Conservation (phyloP, 2,329 filamentous ascomycete genomes). For the Dactylella cylindrospora region DNA sequence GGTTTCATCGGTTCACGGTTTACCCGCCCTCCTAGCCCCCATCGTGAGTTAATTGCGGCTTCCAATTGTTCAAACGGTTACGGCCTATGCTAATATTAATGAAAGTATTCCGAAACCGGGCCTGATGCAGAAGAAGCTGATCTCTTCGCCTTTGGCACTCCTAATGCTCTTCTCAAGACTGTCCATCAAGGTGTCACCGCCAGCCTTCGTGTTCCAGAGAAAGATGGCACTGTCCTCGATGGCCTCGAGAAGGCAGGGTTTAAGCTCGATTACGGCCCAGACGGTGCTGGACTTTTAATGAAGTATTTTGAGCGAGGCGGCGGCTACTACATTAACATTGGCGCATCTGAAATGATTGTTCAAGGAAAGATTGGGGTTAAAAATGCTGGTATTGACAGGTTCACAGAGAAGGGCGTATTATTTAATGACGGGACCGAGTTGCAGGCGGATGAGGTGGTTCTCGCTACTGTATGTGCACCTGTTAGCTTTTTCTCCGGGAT, state of each 20-base stretch:
- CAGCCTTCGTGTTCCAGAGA: conserved; percentile 29
- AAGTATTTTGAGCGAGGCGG: conserved; percentile 69
- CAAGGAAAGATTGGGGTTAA: conserved; percentile 67
- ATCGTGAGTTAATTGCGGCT: conserved; percentile 49
- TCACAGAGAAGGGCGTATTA: conserved; percentile 56
- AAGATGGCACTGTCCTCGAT: conserved; percentile 53
- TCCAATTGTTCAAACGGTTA: background rate
- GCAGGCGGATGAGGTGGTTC: conserved; percentile 64
- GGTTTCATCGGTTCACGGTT: conserved; percentile 60
- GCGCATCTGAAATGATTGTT: conserved; percentile 63
- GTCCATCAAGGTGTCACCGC: conserved; percentile 53
- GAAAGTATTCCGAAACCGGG: conserved; percentile 55
- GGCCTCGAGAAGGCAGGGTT: conserved; percentile 62
- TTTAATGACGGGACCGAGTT: conserved; percentile 61
- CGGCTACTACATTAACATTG: conserved; percentile 71
- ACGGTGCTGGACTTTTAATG: conserved; percentile 61
- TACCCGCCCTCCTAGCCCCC: conserved; percentile 60
- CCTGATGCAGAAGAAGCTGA: conserved; percentile 69
- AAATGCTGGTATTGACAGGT: conserved; percentile 59
- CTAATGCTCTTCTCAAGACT: conserved; percentile 63
- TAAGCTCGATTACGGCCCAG: conserved; percentile 61
- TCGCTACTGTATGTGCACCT: conserved; percentile 58
- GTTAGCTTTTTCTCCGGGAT: background rate
- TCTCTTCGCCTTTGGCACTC: conserved; percentile 61
- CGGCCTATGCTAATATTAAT: background rate